A percentile compares a stretch with the other conserved stretches of the same genome.
These are phyloP conservation scores for Spergularia bocconei DNA, from an alignment of 148 eudicot genomes.

Conservation along the genomic window DNA sequence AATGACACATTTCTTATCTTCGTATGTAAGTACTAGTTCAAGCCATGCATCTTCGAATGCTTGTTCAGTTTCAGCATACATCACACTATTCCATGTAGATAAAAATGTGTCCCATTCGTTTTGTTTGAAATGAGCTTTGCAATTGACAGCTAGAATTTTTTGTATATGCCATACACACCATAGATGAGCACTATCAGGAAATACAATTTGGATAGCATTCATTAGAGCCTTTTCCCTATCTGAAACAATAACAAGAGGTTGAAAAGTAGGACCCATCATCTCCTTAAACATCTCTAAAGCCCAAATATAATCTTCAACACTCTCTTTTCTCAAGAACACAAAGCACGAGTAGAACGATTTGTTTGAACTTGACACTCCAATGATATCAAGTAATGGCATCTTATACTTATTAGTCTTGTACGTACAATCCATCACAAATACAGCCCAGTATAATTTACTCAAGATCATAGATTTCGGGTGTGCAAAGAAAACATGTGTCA, in stretches of 20 bases:
- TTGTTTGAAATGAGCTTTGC: slow-evolving; percentile 1
- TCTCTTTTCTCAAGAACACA: neutral
- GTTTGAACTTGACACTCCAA: neutral
- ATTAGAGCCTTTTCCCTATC: slow-evolving; percentile 6
- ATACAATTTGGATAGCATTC: neutral
- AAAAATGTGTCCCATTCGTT: neutral
- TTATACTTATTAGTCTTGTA: slow-evolving; percentile 14
- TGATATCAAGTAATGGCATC: slow-evolving; percentile 4
- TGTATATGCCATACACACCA: slow-evolving; percentile 10
- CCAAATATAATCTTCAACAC: slow-evolving; percentile 5
- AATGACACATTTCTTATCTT: neutral
- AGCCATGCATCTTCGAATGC: neutral
- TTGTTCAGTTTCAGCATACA: slow-evolving; percentile 1
- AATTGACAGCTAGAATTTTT: neutral
- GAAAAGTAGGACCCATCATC: neutral
- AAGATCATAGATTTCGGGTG: slow-evolving; percentile 4
- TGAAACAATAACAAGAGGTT: neutral
- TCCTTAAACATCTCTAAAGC: neutral
- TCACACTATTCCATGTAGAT: neutral
- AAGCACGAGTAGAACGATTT: neutral
- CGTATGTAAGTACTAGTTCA: neutral
- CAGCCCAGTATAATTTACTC: neutral
- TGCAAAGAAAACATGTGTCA: too few species aligned
- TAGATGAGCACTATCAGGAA: slow-evolving; percentile 6
- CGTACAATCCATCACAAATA: slow-evolving; percentile 17